These are phyloP conservation scores for Sutorius australiensis DNA, from an alignment of 768 basidiomycete genomes.

Conservation along the genomic window DNA sequence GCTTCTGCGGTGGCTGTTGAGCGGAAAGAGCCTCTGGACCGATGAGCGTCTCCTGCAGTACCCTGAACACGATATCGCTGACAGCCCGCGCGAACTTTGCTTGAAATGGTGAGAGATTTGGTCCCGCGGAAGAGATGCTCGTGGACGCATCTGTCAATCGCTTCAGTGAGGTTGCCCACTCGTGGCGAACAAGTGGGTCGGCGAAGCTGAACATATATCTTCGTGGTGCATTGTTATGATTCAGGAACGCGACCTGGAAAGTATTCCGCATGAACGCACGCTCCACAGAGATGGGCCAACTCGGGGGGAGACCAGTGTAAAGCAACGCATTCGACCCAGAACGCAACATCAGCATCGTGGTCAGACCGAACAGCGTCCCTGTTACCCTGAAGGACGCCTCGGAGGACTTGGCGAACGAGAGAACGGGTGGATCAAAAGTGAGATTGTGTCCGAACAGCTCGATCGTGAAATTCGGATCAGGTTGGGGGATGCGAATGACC, in stretches of 20 bases:
- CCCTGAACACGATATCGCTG: constrained; percentile 72
- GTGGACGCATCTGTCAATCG: constrained; percentile 58
- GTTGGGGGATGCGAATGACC: constrained; percentile 77
- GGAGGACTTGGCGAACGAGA: constrained; percentile 73
- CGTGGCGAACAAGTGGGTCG: constrained; percentile 69
- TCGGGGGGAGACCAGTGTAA: constrained; percentile 79
- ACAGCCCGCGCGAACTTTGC: constrained; percentile 59
- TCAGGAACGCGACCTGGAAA: constrained; percentile 85
- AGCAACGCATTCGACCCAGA: constrained; percentile 78
- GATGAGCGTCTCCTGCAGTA: constrained; percentile 82
- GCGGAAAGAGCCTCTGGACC: constrained; percentile 29
- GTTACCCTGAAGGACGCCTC: constrained; percentile 90
- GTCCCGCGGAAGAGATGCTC: constrained; percentile 21
- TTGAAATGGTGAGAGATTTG: constrained; percentile 35
- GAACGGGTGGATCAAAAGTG: constrained; percentile 78
- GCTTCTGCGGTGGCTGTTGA: constrained; percentile 24
- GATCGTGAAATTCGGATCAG: constrained; percentile 80
- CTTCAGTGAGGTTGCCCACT: constrained; percentile 68
- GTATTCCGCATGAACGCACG: constrained; percentile 96
- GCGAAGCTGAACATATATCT: constrained; percentile 95
- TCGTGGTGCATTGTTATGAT: constrained; percentile 62
- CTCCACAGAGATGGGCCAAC: constrained; percentile 74
- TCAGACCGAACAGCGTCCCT: constrained; percentile 78
- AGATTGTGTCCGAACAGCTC: constrained; percentile 86
- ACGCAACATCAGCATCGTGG: constrained; percentile 79